Evolutionary conservation across 176 grass and related monocot species (phyloP), one percentile per base, ranked within the genome.

Genomic region (Triticum monococcum): DNA sequence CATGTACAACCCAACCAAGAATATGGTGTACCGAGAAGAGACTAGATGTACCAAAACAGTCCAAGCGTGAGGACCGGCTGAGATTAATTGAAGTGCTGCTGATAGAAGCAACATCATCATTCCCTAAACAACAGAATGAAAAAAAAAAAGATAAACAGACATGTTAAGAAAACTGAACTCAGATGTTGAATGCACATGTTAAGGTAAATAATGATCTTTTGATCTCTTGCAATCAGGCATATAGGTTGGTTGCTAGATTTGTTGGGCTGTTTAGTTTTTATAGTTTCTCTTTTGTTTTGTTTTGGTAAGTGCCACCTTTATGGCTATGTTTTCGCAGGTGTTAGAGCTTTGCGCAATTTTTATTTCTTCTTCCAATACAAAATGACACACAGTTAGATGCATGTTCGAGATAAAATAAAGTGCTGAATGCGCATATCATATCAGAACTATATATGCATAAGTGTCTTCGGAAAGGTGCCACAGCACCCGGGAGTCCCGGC

Each of bases 1-100:
- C 84, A 97, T 87, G 79, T 97, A 97, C 40, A 97, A 79, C 43
- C 92, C 89, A 17, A 88, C 1, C 64, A 91, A 97, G 68, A 94
- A 89, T 64, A 92, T 81, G 78, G 3, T 45, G 41, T 79, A 77
- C 83, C 91, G 87, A 83, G 75, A 78, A 84, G 80, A 63, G 30
- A 43, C 64, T 84, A 84, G 56, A 54, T 89, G 78, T 78, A 83
- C 85, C 80, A 72, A 79, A 77, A 84, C 36, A 79, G 70, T 56
- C 86, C 33, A 80, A 57, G 78, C 83, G 64, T n/a, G 62, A 26
- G 67, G 90, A 60, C 43, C 36, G 75, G 57, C 74, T 78, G 61
- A 89, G 64, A 65, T 85, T 13, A 73, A 89, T 11, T 31, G 72
- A 81, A 91, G 28, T 78, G 88, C 87, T 60, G 90, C 75, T 30